Percentiles rank a stretch among this genome's conserved stretches.
These are phyloP conservation scores for Pichia scutulata DNA, from an alignment of 805 yeast genomes.

Conservation along the genomic window DNA sequence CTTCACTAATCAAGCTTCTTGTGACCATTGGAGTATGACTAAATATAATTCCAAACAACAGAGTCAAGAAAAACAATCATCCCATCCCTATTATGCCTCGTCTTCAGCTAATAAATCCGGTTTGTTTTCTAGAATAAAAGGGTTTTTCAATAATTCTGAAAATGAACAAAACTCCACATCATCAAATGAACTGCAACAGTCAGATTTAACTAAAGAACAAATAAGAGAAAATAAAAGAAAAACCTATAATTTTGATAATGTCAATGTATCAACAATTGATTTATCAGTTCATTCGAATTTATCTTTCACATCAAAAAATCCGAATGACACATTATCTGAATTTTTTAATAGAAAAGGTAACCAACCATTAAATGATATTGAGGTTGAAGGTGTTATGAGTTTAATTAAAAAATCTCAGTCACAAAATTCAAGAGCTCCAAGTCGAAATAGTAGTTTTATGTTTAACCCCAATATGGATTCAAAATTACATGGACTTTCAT, in stretches of 20 bases:
- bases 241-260: conserved; percentile 3
- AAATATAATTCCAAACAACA: not conserved
- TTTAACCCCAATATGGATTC: not conserved
- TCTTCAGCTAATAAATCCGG: not conserved
- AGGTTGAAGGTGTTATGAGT: conserved; percentile 74
- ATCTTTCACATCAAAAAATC: conserved; percentile 27
- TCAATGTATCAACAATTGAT: conserved; percentile 14
- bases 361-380: conserved; percentile 62
- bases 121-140: conserved; percentile 8
- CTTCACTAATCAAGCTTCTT: too few relatives aligned
- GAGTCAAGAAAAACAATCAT: not conserved
- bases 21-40: not conserved
- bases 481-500: not conserved
- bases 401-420: conserved; percentile 37
- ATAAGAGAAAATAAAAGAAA: not conserved
- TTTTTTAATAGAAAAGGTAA: conserved; percentile 74
- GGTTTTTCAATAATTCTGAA: conserved; percentile 5
- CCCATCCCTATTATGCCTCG: not conserved
- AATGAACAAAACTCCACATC: not conserved
- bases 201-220: not conserved
- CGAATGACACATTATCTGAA: conserved; percentile 55
- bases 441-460: conserved; percentile 8
- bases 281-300: conserved; percentile 13
- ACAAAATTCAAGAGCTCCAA: conserved; percentile 10
- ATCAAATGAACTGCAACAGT: not conserved